phyloP scores from a whole-genome alignment of 768 basidiomycete species.

The Kwoniella dejecticola region DNA sequence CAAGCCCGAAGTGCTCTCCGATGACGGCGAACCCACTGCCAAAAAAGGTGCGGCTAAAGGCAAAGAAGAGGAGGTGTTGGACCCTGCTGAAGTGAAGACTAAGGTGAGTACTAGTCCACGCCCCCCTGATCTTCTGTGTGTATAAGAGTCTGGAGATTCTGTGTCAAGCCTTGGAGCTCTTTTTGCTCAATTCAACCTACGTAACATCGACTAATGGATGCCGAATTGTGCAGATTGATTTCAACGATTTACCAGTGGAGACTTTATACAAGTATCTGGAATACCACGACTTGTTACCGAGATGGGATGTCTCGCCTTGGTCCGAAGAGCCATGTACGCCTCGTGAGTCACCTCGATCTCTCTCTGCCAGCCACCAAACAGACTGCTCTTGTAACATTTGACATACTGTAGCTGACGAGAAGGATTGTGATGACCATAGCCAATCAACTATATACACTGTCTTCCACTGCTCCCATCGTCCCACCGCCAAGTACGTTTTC shows the following conservation, averaged over 20 bases:
- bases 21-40: constrained; percentile 3
- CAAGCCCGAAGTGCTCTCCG: constrained; percentile 32
- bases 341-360: constrained; percentile 28
- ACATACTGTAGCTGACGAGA: too few species aligned
- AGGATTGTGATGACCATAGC: constrained; percentile 8
- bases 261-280: constrained; percentile 49
- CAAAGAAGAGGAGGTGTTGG: constrained; percentile 19
- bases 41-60: constrained; percentile 1
- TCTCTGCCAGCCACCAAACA: neutral
- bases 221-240: constrained; percentile 37
- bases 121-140: neutral
- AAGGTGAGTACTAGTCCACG: constrained; percentile 42
- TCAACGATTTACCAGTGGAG: constrained; percentile 45
- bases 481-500: constrained; percentile 2
- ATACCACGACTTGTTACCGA: constrained; percentile 42
- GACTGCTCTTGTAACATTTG: too few species aligned
- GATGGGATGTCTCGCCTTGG: constrained; percentile 48
- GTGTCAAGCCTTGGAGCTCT: too few species aligned
- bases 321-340: constrained; percentile 49
- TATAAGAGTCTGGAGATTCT: too few species aligned
- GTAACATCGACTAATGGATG: too few species aligned
- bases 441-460: constrained; percentile 24
- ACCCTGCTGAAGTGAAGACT: constrained; percentile 38
- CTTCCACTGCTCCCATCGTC: constrained; percentile 15
- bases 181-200: too few species aligned